Base-by-base conservation (phyloP, 495 filamentous ascomycete species). In the Hypomontagnella submonticulosa region DNA sequence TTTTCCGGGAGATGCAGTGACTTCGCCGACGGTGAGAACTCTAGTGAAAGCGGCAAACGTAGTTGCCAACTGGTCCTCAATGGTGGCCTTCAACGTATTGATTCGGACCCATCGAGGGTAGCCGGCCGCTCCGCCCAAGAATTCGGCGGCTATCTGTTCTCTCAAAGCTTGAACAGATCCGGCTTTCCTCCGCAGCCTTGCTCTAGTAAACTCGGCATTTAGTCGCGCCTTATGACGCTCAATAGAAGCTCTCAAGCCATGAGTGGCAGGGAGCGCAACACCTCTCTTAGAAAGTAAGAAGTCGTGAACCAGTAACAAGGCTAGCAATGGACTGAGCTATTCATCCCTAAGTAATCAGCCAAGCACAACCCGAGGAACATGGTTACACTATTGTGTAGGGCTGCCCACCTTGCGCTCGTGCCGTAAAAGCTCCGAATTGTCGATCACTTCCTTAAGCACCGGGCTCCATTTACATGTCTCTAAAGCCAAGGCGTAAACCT, bases 391-490 rank as follows among this genome's bases (percentile, higher is more conserved):
- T 16, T 46, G 16, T 11, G 38, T 4, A 47, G 12, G 57, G 52
- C 15, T 9, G 66, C 73, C 55, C 76, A 96, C 93, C 87, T 97
- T 97, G 44, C 85, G 89, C 77, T 99, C 95, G 0, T 87, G 63
- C 8, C 81, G 79, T 11, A 96, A 77, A 4, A 96, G 77, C 18
- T 86, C 87, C 2, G 92, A 82, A 33, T 81, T 84, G 50, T 94
- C 91, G 71, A 99, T 87, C 3, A 97, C 89, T 58, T 96, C 92
- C 50, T 92, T 90, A 11, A 99, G 78, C 2, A 97, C 81, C 16
- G 82, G 72, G 61, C 92, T 92, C 92, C 96, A 97, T 89, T 97
- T 97, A 42, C 90, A 85, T 1, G 92, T 87, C 72, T 97, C 93
- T 30, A 87, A 85, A 36, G 89, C 87, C 5, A 99, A 77, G 2